These are phyloP conservation scores for Botrytis squamosa DNA, from an alignment of 2,329 filamentous ascomycete genomes.

Conservation along the genomic window DNA sequence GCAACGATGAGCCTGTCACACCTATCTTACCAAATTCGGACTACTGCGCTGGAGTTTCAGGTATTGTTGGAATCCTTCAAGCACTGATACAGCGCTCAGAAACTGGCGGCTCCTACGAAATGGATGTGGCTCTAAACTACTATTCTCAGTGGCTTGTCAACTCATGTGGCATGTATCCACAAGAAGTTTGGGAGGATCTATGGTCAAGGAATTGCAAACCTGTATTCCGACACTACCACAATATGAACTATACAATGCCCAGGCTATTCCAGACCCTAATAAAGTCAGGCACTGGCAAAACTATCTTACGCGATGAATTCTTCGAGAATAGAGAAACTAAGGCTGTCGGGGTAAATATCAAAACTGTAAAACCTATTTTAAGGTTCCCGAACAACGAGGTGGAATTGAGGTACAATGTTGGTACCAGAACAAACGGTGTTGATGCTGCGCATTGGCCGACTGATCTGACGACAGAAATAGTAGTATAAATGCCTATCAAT, in stretches of 20 bases:
- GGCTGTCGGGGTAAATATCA: neutral
- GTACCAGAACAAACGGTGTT: neutral
- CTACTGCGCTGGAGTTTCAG: conserved; percentile 46
- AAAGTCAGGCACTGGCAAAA: neutral
- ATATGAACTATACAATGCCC: neutral
- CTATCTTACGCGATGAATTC: neutral
- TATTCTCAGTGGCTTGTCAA: conserved; percentile 46
- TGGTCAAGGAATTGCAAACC: neutral
- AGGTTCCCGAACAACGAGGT: neutral
- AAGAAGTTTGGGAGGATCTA: neutral
- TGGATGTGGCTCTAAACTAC: conserved; percentile 46
- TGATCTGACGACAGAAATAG: neutral
- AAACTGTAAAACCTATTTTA: neutral
- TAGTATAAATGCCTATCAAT: neutral
- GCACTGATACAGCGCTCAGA: conserved; percentile 44
- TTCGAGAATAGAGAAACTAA: neutral
- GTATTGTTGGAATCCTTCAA: conserved; percentile 44
- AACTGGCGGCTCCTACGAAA: conserved; percentile 43
- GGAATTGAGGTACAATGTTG: neutral
- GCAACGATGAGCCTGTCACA: conserved; percentile 46
- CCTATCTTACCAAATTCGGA: conserved; percentile 47
- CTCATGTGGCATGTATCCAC: conserved; percentile 32
- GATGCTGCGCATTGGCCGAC: neutral
- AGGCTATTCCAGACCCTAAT: neutral
- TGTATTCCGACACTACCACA: neutral